Conservation (phyloP, 352 stramenopile species). For the Globisporangium abappressorium region DNA sequence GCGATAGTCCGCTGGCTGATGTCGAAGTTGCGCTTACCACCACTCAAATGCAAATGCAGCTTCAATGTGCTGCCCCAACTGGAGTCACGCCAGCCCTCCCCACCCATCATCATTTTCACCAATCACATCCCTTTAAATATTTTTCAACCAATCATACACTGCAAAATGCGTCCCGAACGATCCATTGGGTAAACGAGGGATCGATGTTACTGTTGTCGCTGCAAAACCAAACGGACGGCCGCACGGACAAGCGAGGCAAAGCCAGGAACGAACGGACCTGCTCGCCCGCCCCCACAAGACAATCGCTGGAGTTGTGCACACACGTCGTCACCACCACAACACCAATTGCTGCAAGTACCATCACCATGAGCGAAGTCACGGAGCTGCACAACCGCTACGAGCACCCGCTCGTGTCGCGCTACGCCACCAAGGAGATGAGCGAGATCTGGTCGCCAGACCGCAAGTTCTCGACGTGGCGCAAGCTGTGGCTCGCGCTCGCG, state of each 20-base stretch:
- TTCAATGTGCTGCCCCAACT: slow-evolving; percentile 3
- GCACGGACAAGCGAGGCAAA: not conserved
- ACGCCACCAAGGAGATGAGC: slow-evolving; percentile 99
- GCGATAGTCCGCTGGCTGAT: not conserved
- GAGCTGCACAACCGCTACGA: slow-evolving; percentile 77
- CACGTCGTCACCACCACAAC: not conserved
- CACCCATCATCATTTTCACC: slow-evolving; percentile 11
- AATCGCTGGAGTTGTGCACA: slow-evolving; percentile 6
- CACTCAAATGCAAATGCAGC: slow-evolving; percentile 11
- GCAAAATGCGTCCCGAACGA: not conserved
- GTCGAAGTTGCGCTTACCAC: slow-evolving; percentile 14
- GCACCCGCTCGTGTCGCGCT: slow-evolving; percentile 90
- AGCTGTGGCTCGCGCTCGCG: slow-evolving; percentile 97
- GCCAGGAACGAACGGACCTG: slow-evolving; percentile 6
- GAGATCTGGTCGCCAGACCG: slow-evolving; percentile 97
- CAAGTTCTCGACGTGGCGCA: slow-evolving; percentile 99
- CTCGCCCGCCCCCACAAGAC: slow-evolving; percentile 7
- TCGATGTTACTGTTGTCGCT: not conserved
- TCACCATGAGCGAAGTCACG: slow-evolving; percentile 35
- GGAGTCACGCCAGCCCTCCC: slow-evolving; percentile 2
- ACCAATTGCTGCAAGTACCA: not conserved
- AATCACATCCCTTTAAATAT: not conserved
- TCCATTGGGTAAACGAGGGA: not conserved
- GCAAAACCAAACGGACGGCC: not conserved
- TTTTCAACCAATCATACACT: not conserved